Base-by-base conservation (phyloP, 2,329 filamentous ascomycete species). In the Apiospora malaysiana region DNA sequence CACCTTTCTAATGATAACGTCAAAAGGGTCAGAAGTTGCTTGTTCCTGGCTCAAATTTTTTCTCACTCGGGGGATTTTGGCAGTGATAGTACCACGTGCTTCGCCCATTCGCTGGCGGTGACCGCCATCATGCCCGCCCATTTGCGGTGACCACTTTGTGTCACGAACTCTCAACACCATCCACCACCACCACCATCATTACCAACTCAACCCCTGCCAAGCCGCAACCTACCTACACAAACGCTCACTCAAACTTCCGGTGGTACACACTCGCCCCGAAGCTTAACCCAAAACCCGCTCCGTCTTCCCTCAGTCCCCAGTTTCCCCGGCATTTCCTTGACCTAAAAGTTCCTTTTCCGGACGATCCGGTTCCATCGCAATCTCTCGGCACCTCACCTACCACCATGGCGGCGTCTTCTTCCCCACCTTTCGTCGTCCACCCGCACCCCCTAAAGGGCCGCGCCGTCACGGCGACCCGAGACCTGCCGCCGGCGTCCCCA, bases 391-490 rank as follows among this genome's bases (percentile, higher is more conserved):
- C 27, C 56, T 63, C 32, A 63, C 27, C 27, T 51, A 63, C 56
- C 32, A 40, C 51, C 21, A 67, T 67, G 65, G n/a, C 46, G 42
- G 12, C 42, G 12, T 5, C 12, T 42, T 42, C 40, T 40, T 56
- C 67, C 5, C 67, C 67, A 40, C 46, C 46, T 51, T 68, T 51
- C 46, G 10, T 51, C 27, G 37, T 68, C 32, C 14, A n/a, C 18
- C 67, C 67, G 9, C 67, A 68, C 16, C 67, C 67, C 27, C 32
- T 68, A 6, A 68, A 68, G n/a, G 67, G 67, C 46, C 46, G 67
- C 27, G 67, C 67, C n/a, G 67, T 51, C 45, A 56, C 46, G 21
- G 67, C 46, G 27, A 68, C 67, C 67, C 67, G 46, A 16, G 27
- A 56, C 10, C 37, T 68, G 27, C 46, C 46, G 27, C 45, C 45